These are phyloP conservation scores for Leccinum pallidistipes DNA, from an alignment of 1,284 basidiomycete species.

Conservation along the genomic window DNA sequence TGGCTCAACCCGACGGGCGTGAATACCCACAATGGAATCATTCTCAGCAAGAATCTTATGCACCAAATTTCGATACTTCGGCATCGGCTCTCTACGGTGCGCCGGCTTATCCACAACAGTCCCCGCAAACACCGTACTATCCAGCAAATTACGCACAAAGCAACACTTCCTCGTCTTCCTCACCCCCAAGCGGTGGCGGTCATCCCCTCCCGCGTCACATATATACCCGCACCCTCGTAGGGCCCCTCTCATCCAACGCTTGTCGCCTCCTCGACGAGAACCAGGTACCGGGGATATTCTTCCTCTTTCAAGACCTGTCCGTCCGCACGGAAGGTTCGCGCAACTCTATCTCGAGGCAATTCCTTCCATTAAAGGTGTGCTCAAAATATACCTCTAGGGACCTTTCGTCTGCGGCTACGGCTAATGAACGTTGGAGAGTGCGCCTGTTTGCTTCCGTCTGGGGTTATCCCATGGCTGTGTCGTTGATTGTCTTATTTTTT, in stretches of 20 bases:
- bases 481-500: slow-evolving; percentile 25
- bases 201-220: slow-evolving; percentile 56
- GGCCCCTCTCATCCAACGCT: slow-evolving; percentile 82
- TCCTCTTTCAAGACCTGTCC: slow-evolving; percentile 85
- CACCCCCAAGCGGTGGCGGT: slow-evolving; percentile 37
- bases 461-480: slow-evolving; percentile 19
- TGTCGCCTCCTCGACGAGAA: slow-evolving; percentile 81
- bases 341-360: slow-evolving; percentile 33
- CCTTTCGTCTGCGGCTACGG: slow-evolving; percentile 75
- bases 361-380: slow-evolving; percentile 23
- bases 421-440: slow-evolving; percentile 86
- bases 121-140: slow-evolving; percentile 33
- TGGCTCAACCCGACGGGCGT: slow-evolving; percentile 34
- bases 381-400: slow-evolving; percentile 44
- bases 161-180: slow-evolving; percentile 32
- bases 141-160: slow-evolving; percentile 30
- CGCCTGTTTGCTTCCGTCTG: slow-evolving; percentile 37
- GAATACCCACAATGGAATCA: slow-evolving; percentile 33
- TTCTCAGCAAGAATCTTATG: slow-evolving; percentile 37
- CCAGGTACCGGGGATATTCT: slow-evolving; percentile 82
- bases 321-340: slow-evolving; percentile 77
- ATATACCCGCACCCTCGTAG: slow-evolving; percentile 86
- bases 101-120: slow-evolving; percentile 32
- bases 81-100: slow-evolving; percentile 24
- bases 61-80: slow-evolving; percentile 25